phyloP scores from a whole-genome alignment of 495 filamentous ascomycete species.

The Hypoxylon lienhwacheense region DNA sequence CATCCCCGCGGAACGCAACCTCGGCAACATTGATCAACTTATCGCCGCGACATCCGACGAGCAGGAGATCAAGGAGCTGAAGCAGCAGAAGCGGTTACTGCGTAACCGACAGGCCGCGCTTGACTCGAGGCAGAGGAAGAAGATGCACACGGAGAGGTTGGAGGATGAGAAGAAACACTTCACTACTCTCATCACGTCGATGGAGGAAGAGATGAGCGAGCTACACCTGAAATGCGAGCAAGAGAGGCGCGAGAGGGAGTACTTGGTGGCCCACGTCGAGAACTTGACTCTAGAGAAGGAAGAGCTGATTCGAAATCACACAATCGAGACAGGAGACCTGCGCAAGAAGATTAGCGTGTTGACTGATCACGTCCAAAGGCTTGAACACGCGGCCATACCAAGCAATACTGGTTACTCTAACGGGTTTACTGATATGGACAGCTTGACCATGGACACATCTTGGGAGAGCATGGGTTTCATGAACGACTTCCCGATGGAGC shows the following conservation, averaged over 20 bases:
- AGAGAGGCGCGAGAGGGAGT: conserved; percentile 66
- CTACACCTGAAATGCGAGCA: conserved; percentile 69
- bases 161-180: conserved; percentile 96
- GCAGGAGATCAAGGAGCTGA: conserved; percentile 94
- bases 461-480: conserved; percentile 84
- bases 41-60: conserved; percentile 88
- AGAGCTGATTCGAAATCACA: conserved; percentile 85
- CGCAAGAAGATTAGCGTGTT: conserved; percentile 94
- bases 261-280: conserved; percentile 73
- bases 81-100: conserved; percentile 95
- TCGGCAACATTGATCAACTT: conserved; percentile 92
- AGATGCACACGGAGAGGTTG: conserved; percentile 95
- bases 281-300: conserved; percentile 83
- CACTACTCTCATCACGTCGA: conserved; percentile 67
- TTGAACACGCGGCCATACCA: conserved; percentile 65
- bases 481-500: conserved; percentile 58
- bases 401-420: conserved; percentile 64
- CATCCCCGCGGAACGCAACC: conserved; percentile 89
- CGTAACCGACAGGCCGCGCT: conserved; percentile 97
- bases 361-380: conserved; percentile 78
- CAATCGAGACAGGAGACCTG: conserved; percentile 89
- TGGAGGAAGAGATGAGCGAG: conserved; percentile 77
- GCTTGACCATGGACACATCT: conserved; percentile 73
- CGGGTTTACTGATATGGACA: conserved; percentile 79
- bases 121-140: conserved; percentile 96